Evolutionary conservation across 345 rosid genomes (phyloP).

Genomic region (Eucalyptus pauciflora): DNA sequence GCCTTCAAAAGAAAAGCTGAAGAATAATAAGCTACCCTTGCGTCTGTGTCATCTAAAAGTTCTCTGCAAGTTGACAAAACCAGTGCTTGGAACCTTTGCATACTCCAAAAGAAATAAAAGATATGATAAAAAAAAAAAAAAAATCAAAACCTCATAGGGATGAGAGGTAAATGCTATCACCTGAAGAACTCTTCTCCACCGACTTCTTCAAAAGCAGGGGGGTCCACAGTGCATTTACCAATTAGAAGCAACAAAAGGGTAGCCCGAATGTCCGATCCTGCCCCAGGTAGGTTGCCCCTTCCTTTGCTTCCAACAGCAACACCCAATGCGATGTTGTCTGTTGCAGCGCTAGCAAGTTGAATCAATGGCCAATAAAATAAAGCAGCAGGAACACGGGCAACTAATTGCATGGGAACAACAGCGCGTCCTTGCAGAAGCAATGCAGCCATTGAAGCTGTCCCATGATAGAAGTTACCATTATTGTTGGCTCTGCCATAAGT

Average conservation of each 20-base stretch:
- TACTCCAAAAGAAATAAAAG: not conserved
- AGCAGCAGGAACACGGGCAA: constrained; percentile 86
- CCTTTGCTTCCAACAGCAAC: constrained; percentile 99
- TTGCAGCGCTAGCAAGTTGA: constrained; percentile 94
- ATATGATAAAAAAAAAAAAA: not conserved
- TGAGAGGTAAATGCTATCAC: constrained; percentile 18
- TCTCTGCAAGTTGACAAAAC: constrained; percentile 37
- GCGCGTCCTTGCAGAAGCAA: constrained; percentile 87
- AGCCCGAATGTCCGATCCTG: constrained; percentile 93
- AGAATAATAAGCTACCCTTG: constrained; percentile 95
- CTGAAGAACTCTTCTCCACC: constrained; percentile 95
- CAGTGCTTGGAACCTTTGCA: not conserved
- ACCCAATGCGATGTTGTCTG: constrained; percentile 87
- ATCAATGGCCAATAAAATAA: constrained; percentile 96
- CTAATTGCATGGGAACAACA: constrained; percentile 85
- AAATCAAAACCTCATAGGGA: not conserved
- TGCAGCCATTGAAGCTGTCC: constrained; percentile 92
- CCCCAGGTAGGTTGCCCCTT: constrained; percentile 94
- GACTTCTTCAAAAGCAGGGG: constrained; percentile 75
- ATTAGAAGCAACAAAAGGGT: constrained; percentile 79
- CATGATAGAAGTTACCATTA: constrained; percentile 27
- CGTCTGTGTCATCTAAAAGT: constrained; percentile 92
- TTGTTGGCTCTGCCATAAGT: constrained; percentile 26
- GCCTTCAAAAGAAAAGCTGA: constrained; percentile 95
- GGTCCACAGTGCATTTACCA: constrained; percentile 94